Evolutionary conservation across 169 alveolate species (phyloP), one percentile per base, ranked within the genome.

Genomic region (Eimeria necatrix): DNA sequence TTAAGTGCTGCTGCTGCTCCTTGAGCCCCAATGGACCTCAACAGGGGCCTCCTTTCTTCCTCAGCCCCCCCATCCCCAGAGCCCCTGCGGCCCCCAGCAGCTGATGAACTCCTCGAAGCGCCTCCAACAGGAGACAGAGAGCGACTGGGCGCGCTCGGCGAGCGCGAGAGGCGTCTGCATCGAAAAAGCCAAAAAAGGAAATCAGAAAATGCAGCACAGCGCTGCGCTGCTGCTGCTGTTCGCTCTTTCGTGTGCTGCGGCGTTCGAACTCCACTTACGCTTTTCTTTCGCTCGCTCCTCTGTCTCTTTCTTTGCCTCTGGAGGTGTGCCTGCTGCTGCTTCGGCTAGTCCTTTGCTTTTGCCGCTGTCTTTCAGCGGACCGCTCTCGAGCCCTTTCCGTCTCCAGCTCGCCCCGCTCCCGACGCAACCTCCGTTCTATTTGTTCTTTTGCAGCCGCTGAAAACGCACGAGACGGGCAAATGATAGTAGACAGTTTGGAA

Each of bases 81-180:
- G n/a, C 32, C 78, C 9, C 78, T 68, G n/a, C n/a, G 78, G n/a
- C 46, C 46, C 78, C 59, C 61, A 9, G 59, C 24, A 14, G 53
- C 61, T 1, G 59, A 16, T 12, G 46, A 9, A 26, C 24, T 60
- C 87, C 87, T 16, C 87, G 12, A 6, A 8, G 61, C 22, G 32
- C 56, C 87, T 22, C 87, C 87, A 8, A 60, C 52, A 32, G 87
- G 87, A 9, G 87, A 76, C 16, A 76, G 0, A 10, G 87, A 76
- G 56, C 87, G 87, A 32, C 87, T 76, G 20, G 87, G 87, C 14
- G 87, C 87, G 24, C 87, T 46, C 22, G 87, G 61, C 61, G 87
- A 76, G 5, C 87, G 87, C 12, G 87, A 76, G 41, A 48, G 61
- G 87, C 49, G n/a, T 18, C 87, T 32, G 61, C 59, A 32, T 5